Percentiles rank a stretch among this genome's conserved stretches.
Evolutionary conservation across 768 basidiomycete species (phyloP).

Genomic region (Solioccasus polychromus): DNA sequence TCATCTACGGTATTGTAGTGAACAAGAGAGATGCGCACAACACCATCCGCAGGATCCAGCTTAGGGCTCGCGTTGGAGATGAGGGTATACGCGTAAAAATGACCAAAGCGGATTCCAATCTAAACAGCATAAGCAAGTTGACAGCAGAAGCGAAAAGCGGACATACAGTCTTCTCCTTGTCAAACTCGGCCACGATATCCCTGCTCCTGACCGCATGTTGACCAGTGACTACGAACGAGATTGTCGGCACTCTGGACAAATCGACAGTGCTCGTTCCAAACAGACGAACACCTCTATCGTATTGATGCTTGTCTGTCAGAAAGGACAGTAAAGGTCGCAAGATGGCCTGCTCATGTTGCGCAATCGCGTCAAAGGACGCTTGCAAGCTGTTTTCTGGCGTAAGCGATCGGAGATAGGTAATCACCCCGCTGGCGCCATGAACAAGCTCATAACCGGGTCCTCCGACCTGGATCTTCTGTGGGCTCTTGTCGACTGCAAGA

Average conservation of each 20-base stretch:
- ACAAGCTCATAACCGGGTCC: constrained; percentile 74
- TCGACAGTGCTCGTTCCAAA: constrained; percentile 56
- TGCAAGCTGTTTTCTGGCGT: constrained; percentile 46
- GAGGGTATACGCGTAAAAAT: constrained; percentile 74
- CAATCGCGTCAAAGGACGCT: constrained; percentile 55
- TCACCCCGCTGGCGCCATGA: constrained; percentile 56
- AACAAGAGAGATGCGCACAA: constrained; percentile 72
- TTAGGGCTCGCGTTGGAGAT: constrained; percentile 52
- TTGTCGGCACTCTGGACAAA: constrained; percentile 56
- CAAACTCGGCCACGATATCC: constrained; percentile 63
- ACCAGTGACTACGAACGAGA: constrained; percentile 69
- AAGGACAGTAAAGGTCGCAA: constrained; percentile 53
- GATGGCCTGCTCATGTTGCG: constrained; percentile 58
- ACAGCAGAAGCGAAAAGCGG: not conserved
- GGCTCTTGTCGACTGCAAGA: constrained; percentile 41
- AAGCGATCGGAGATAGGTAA: constrained; percentile 63
- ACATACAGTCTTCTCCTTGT: constrained; percentile 60
- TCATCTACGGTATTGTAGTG: constrained; percentile 80
- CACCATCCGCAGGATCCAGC: constrained; percentile 59
- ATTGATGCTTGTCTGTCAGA: constrained; percentile 47
- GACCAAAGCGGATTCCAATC: constrained; percentile 77
- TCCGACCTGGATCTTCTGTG: constrained; percentile 70
- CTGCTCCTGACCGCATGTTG: constrained; percentile 53
- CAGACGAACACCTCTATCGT: constrained; percentile 59
- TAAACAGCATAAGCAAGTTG: constrained; percentile 24